Conservation (phyloP, 169 alveolate genomes). For the Cryptosporidium ubiquitum region DNA sequence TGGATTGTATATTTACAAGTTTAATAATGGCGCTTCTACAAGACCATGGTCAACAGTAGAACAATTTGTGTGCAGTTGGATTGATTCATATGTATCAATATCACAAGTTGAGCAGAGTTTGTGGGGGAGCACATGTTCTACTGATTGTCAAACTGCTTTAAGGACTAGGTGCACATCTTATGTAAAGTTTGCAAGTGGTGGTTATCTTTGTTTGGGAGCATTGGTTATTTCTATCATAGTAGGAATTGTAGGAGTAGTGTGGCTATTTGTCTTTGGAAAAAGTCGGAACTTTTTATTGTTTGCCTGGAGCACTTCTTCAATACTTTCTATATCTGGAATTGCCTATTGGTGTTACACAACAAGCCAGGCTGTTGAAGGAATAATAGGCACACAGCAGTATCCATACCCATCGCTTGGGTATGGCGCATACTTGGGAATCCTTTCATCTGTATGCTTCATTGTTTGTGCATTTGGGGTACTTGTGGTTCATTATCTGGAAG, state of each 20-base stretch:
- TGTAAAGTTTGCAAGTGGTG: conserved; percentile 68
- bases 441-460: conserved; percentile 45
- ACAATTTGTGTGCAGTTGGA: conserved; percentile 68
- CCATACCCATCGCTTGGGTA: conserved; percentile 65
- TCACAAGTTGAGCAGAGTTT: conserved; percentile 64
- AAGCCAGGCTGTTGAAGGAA: conserved; percentile 38
- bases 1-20: conserved; percentile 49
- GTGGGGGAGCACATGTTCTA: conserved; percentile 70
- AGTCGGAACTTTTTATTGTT: conserved; percentile 61
- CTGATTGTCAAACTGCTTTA: conserved; percentile 70
- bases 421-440: conserved; percentile 52
- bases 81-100: conserved; percentile 50
- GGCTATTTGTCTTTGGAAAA: conserved; percentile 72
- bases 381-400: conserved; percentile 55
- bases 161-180: conserved; percentile 73
- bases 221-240: conserved; percentile 58
- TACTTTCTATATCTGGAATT: conserved; percentile 54
- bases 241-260: conserved; percentile 63
- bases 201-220: conserved; percentile 70
- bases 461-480: conserved; percentile 63
- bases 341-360: conserved; percentile 66
- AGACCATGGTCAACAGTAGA: conserved; percentile 74
- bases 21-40: conserved; percentile 63
- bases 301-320: conserved; percentile 74
- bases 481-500: conserved; percentile 51